Evolutionary conservation across 305 asterid species (phyloP).

Genomic region (Rubia balearica): DNA sequence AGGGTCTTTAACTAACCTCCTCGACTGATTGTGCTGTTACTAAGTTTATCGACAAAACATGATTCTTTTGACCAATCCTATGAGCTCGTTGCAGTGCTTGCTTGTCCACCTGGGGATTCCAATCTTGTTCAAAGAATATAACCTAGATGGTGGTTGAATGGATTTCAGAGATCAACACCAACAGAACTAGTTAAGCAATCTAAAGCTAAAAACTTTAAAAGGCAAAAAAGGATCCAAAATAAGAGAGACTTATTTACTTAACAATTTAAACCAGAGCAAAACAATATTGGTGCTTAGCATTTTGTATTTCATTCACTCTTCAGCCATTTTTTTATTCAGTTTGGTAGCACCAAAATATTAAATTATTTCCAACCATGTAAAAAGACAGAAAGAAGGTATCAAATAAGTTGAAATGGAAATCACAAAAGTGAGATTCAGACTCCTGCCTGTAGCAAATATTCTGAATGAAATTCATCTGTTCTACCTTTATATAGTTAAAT

Average conservation of each 20-base stretch:
- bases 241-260: background rate
- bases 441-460: background rate
- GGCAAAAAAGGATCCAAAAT: background rate
- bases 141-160: conserved; percentile 37
- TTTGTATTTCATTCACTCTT: background rate
- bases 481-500: background rate
- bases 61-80: conserved; percentile 85
- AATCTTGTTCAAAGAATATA: conserved; percentile 92
- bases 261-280: background rate
- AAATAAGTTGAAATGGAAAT: background rate
- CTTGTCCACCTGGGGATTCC: conserved; percentile 99
- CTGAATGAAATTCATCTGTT: background rate
- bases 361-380: conserved; percentile 2
- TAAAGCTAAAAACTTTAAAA: background rate
- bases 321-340: background rate
- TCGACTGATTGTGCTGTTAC: conserved; percentile 72
- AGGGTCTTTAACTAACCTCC: conserved; percentile 49
- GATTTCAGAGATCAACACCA: background rate
- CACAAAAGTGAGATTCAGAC: background rate
- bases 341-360: background rate
- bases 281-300: background rate
- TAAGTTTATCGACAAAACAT: conserved; percentile 77
- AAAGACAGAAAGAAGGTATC: background rate
- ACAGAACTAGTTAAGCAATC: background rate
- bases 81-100: conserved; percentile 98